Percentiles rank a stretch among this genome's conserved stretches.
Evolutionary conservation across 495 filamentous ascomycete genomes (phyloP).

Genomic region (Choiromyces venosus): DNA sequence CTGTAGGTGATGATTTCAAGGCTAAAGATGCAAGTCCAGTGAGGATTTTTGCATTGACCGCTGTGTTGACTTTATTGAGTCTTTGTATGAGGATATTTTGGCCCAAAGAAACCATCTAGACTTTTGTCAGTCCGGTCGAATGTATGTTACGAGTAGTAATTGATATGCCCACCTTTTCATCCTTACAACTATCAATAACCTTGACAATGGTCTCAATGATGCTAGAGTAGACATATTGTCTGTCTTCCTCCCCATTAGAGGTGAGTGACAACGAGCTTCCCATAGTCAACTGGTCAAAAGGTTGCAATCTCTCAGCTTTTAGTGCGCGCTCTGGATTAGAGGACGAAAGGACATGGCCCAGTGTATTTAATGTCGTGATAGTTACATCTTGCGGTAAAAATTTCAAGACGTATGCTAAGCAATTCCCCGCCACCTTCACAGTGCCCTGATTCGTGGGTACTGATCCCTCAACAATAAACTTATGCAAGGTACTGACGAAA

Average conservation of each 20-base stretch:
- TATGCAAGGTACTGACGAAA: conserved; percentile 74
- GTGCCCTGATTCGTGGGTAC: conserved; percentile 59
- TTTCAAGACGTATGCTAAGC: conserved; percentile 70
- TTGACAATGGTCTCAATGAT: conserved; percentile 84
- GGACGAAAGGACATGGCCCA: conserved; percentile 86
- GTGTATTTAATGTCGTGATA: conserved; percentile 87
- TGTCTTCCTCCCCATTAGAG: conserved; percentile 67
- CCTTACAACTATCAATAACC: conserved; percentile 71
- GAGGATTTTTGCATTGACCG: conserved; percentile 76
- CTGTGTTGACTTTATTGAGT: conserved; percentile 68
- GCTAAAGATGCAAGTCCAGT: conserved; percentile 73
- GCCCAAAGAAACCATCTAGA: conserved; percentile 74
- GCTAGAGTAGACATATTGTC: conserved; percentile 62
- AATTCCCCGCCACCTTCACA: conserved; percentile 68
- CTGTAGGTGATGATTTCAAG: conserved; percentile 62
- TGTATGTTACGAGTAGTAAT: background rate
- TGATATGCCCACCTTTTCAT: conserved; percentile 56
- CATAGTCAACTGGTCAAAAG: conserved; percentile 45
- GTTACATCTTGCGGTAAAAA: conserved; percentile 83
- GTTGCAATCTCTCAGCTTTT: conserved; percentile 35
- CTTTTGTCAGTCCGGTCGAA: conserved; percentile 9
- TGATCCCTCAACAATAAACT: conserved; percentile 74
- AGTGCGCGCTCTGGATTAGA: conserved; percentile 48
- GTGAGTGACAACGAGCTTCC: conserved; percentile 75
- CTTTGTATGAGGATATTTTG: conserved; percentile 94